These are phyloP conservation scores for Claviceps humidiphila DNA, from an alignment of 2,329 filamentous ascomycete species.

Conservation along the genomic window DNA sequence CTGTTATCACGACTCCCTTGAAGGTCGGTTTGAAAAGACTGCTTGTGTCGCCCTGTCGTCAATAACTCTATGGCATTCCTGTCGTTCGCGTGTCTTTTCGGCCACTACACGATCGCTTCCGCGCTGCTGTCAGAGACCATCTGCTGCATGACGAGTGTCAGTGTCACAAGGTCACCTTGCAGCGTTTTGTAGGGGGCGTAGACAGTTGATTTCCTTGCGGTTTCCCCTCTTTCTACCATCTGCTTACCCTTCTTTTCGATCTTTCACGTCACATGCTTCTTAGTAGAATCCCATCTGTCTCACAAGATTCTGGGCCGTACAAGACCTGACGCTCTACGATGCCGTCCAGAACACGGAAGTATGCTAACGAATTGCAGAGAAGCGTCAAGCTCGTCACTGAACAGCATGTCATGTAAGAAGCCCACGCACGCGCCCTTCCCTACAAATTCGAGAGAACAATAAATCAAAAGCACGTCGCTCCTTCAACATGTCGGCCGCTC, in stretches of 20 bases:
- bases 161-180: neutral
- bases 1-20: neutral
- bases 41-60: neutral
- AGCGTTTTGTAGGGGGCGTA: neutral
- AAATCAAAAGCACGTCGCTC: neutral
- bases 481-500: neutral
- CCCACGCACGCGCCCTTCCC: neutral
- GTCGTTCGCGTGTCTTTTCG: neutral
- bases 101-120: neutral
- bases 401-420: constrained; percentile 69
- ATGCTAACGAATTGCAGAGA: constrained; percentile 46
- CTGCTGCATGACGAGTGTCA: constrained; percentile 1
- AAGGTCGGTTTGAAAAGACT: neutral
- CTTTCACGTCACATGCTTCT: neutral
- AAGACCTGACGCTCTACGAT: constrained; percentile 2
- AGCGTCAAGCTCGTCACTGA: constrained; percentile 87
- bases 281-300: neutral
- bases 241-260: neutral
- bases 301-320: constrained; percentile 3
- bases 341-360: constrained; percentile 6
- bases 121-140: neutral
- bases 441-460: too few relatives aligned
- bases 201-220: neutral
- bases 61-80: neutral
- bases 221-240: neutral